These are phyloP conservation scores for Epicoccum nigrum DNA, from an alignment of 2,329 filamentous ascomycete genomes.

Conservation along the genomic window DNA sequence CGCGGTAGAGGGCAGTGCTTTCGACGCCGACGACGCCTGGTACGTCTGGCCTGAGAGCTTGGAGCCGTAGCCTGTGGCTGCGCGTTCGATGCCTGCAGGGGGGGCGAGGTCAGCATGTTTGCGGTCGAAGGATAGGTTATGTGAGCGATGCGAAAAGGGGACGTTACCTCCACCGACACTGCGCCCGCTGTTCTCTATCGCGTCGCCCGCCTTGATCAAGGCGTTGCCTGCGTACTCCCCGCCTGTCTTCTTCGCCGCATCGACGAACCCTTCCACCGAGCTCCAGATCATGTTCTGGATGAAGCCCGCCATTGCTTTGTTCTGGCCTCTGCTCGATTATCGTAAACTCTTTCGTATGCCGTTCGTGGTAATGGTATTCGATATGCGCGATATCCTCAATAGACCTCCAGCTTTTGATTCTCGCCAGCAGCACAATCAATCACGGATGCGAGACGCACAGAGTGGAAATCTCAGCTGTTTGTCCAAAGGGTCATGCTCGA, in stretches of 20 bases:
- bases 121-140: too few relatives aligned
- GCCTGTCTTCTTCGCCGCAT: conserved; percentile 44
- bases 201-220: conserved; percentile 46
- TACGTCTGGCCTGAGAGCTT: conserved; percentile 40
- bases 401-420: too few relatives aligned
- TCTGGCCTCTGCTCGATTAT: too few relatives aligned
- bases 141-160: too few relatives aligned
- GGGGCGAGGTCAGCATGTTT: too few relatives aligned
- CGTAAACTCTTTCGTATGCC: too few relatives aligned
- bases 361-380: too few relatives aligned
- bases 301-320: conserved; percentile 35
- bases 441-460: too few relatives aligned
- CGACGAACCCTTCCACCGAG: conserved; percentile 46
- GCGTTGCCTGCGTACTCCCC: conserved; percentile 48
- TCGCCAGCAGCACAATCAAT: too few relatives aligned
- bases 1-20: conserved; percentile 39
- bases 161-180: conserved; percentile 43
- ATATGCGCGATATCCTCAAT: too few relatives aligned
- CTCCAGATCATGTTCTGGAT: conserved; percentile 48
- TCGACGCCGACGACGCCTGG: conserved; percentile 30
- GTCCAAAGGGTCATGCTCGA: not conserved
- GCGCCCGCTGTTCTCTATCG: conserved; percentile 43
- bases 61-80: conserved; percentile 37
- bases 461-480: too few relatives aligned
- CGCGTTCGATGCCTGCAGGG: conserved; percentile 38